phyloP scores from a whole-genome alignment of 768 basidiomycete species.

The Chalciporus piperatus region DNA sequence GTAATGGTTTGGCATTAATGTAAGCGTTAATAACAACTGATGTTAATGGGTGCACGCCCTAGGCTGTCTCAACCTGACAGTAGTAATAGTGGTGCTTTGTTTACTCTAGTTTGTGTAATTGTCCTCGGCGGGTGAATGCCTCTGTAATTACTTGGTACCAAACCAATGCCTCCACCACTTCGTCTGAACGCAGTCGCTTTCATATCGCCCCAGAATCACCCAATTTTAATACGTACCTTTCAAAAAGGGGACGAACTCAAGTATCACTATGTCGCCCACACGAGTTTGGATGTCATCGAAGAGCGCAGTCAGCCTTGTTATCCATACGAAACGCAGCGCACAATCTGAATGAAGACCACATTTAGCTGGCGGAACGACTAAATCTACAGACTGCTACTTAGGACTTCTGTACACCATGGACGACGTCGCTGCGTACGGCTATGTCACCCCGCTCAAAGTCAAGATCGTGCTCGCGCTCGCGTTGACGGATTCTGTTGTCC shows the following conservation, averaged over 20 bases:
- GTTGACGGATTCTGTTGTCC: constrained; percentile 76
- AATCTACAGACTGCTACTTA: constrained; percentile 75
- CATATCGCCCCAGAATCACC: constrained; percentile 78
- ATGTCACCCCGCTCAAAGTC: constrained; percentile 82
- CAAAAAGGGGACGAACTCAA: constrained; percentile 62
- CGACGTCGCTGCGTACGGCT: constrained; percentile 90
- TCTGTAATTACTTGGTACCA: neutral
- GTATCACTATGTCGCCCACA: constrained; percentile 91
- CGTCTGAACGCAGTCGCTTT: constrained; percentile 82
- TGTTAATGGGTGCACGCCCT: no score
- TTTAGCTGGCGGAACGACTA: constrained; percentile 42
- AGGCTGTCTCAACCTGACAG: constrained; percentile 16
- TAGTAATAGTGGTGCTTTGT: neutral
- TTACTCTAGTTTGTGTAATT: neutral
- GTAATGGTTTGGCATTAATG: constrained; percentile 15
- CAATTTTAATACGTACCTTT: constrained; percentile 75
- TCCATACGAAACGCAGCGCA: neutral
- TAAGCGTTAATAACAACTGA: neutral
- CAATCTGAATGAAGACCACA: constrained; percentile 1
- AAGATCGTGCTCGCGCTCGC: constrained; percentile 84
- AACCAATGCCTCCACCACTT: constrained; percentile 60
- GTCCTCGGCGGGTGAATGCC: neutral
- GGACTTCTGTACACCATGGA: constrained; percentile 89
- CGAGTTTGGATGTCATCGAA: constrained; percentile 86
- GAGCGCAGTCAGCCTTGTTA: constrained; percentile 67